phyloP scores from a whole-genome alignment of 2,329 filamentous ascomycete genomes.

The Huntiella omanensis region DNA sequence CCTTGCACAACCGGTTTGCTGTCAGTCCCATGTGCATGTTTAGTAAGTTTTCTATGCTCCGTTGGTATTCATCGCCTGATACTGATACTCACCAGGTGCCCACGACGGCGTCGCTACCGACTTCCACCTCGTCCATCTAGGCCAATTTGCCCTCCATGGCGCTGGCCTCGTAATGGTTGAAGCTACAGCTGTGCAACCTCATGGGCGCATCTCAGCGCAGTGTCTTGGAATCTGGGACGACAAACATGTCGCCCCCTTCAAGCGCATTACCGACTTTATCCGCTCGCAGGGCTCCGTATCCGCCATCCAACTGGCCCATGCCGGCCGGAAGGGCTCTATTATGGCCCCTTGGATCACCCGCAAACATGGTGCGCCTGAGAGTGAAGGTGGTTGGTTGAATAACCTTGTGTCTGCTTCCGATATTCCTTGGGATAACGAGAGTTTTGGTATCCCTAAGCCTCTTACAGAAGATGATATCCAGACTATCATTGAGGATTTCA shows the following conservation, averaged over 20 bases:
- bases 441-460: slow-evolving; percentile 42
- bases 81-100: slow-evolving; percentile 22
- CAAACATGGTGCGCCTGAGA: slow-evolving; percentile 32
- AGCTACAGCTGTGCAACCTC: slow-evolving; percentile 54
- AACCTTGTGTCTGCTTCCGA: slow-evolving; percentile 33
- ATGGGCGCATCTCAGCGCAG: slow-evolving; percentile 69
- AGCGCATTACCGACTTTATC: slow-evolving; percentile 55
- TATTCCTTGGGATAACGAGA: slow-evolving; percentile 38
- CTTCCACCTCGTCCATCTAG: slow-evolving; percentile 69
- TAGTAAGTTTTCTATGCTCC: slow-evolving; percentile 4
- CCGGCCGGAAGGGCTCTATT: slow-evolving; percentile 49
- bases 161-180: slow-evolving; percentile 59
- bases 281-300: slow-evolving; percentile 62
- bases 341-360: slow-evolving; percentile 37
- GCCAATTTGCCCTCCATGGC: slow-evolving; percentile 58
- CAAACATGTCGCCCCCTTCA: slow-evolving; percentile 55
- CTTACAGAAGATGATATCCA: slow-evolving; percentile 53
- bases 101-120: slow-evolving; percentile 50
- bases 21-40: slow-evolving; percentile 39
- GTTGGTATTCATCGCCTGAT: no score
- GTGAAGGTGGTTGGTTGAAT: slow-evolving; percentile 36
- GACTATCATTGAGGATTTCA: slow-evolving; percentile 42
- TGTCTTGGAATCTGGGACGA: slow-evolving; percentile 72
- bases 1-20: slow-evolving; percentile 36
- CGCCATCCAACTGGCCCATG: slow-evolving; percentile 66